phyloP scores from a whole-genome alignment of 257 asterid species.

The Ballota nigra region DNA sequence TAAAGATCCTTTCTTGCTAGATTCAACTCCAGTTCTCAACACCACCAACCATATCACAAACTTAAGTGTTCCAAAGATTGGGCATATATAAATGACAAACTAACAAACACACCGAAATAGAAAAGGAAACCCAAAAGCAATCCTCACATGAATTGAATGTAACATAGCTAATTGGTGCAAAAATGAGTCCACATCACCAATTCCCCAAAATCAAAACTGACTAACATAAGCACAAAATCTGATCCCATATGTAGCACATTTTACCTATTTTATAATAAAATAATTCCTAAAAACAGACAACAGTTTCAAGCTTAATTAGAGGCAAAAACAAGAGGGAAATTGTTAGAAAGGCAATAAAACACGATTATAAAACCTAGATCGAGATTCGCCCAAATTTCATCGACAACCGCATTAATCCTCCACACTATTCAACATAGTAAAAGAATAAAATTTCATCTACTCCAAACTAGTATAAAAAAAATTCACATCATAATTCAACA shows the following conservation, averaged over 20 bases:
- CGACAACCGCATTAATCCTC: slow-evolving; percentile 9
- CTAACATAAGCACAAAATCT: background rate
- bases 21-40: slow-evolving; percentile 11
- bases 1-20: background rate
- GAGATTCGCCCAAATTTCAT: background rate
- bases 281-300: background rate
- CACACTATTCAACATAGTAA: background rate
- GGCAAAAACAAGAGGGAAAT: background rate
- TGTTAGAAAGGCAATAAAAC: background rate
- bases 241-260: background rate
- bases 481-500: slow-evolving; percentile 8
- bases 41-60: slow-evolving; percentile 9
- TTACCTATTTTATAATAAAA: background rate
- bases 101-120: background rate
- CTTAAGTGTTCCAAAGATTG: background rate
- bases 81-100: background rate
- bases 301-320: background rate
- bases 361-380: slow-evolving; percentile 15
- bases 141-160: background rate
- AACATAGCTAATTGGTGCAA: background rate
- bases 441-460: background rate
- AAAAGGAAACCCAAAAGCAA: background rate
- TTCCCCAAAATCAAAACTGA: background rate
- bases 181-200: background rate
- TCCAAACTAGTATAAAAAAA: background rate